These are phyloP conservation scores for Akanthomyces muscarius DNA, from an alignment of 2,329 filamentous ascomycete genomes.

Conservation along the genomic window DNA sequence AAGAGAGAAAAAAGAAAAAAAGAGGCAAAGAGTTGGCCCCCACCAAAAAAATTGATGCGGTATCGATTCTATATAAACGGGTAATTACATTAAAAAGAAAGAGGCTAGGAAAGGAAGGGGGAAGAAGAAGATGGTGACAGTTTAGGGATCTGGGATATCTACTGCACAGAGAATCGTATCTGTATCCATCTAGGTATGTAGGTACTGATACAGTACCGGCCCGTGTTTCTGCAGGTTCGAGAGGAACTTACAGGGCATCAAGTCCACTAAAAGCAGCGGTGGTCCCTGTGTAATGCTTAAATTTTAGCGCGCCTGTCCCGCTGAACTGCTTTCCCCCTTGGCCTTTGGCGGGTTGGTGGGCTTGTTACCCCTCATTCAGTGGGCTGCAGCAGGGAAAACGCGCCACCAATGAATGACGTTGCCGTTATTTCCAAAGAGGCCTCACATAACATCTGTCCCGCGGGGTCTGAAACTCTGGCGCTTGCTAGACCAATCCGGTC, in stretches of 20 bases:
- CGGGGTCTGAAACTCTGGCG: not conserved
- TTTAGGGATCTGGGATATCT: no score
- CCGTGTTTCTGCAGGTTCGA: no score
- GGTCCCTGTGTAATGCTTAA: no score
- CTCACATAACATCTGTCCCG: not conserved
- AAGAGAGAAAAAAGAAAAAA: not conserved
- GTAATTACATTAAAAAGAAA: conserved; percentile 1
- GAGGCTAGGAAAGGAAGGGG: not conserved
- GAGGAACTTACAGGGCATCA: no score
- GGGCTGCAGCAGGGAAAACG: not conserved
- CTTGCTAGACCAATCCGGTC: conserved; percentile 8
- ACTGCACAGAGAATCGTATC: no score
- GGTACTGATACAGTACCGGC: no score
- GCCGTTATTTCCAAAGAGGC: not conserved
- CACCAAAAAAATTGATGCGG: not conserved
- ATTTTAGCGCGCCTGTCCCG: no score
- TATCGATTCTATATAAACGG: conserved; percentile 2
- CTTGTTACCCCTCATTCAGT: conserved; percentile 5
- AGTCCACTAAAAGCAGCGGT: no score
- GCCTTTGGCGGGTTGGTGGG: no score
- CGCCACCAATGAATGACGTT: conserved; percentile 12
- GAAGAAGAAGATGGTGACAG: conserved; percentile 9
- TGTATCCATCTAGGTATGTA: no score
- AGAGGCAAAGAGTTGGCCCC: no score
- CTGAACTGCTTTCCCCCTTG: no score